Percentiles rank a stretch among this genome's conserved stretches.
Evolutionary conservation across 2,329 filamentous ascomycete genomes (phyloP).

Genomic region (Ascocoryne sarcoides): DNA sequence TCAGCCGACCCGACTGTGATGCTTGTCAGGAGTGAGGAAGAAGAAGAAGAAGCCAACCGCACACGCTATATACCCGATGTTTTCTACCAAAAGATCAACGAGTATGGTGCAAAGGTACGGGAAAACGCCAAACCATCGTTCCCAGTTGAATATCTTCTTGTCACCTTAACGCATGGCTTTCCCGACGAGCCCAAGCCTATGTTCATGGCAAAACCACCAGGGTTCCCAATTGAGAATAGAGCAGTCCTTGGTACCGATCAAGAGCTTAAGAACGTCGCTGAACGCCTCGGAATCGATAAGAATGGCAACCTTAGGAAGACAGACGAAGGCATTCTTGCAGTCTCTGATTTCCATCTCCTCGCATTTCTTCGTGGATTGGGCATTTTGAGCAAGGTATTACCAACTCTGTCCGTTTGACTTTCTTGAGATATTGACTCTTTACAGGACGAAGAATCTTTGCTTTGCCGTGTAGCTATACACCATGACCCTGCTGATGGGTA

Average conservation of each 20-base stretch:
- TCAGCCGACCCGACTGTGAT: conserved; percentile 89
- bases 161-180: conserved; percentile 94
- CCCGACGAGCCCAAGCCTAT: conserved; percentile 69
- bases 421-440: conserved; percentile 10
- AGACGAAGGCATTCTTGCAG: conserved; percentile 52
- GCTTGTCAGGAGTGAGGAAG: conserved; percentile 88
- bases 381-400: conserved; percentile 71
- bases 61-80: conserved; percentile 93
- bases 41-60: conserved; percentile 64
- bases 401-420: not conserved
- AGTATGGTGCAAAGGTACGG: conserved; percentile 92
- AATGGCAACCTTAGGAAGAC: conserved; percentile 48
- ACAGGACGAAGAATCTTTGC: conserved; percentile 80
- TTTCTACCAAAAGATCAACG: conserved; percentile 91
- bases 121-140: conserved; percentile 96
- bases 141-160: conserved; percentile 90
- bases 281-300: conserved; percentile 54
- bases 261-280: conserved; percentile 60
- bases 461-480: conserved; percentile 75
- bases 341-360: conserved; percentile 94
- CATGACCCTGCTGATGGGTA: conserved; percentile 75
- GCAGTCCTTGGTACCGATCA: conserved; percentile 79
- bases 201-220: conserved; percentile 55
- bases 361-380: conserved; percentile 74
- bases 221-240: conserved; percentile 87